Base-by-base conservation (phyloP, 495 filamentous ascomycete species). In the Hypoxylon cercidicola region DNA sequence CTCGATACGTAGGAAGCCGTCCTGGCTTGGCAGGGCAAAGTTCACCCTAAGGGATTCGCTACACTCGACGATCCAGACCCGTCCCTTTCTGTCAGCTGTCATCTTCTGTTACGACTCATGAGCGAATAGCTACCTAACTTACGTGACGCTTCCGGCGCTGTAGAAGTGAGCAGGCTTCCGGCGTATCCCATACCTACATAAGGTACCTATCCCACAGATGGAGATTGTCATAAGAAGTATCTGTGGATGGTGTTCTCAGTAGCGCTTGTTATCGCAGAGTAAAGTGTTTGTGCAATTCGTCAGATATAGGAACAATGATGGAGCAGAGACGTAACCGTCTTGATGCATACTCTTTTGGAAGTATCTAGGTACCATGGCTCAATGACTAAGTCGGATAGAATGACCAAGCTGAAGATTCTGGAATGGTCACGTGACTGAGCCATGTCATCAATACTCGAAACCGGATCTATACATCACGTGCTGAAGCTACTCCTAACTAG, bases 11-110 rank as follows among this genome's bases (percentile, higher is more conserved):
- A 34, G 7, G 1, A 49, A 16, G n/a, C 25, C 9, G n/a, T 34
- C 19, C 18, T 45, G 18, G 6, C 59, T 62, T 62, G 59, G 64
- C 59, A 68, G 59, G 64, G 64, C 58, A 62, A 43, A 63, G 64
- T 68, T 68, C 25, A 21, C 23, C 25, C 21, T 59, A 54, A 51
- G 43, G 9, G 41, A n/a, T 35, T 13, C 37, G 49, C 59, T 43
- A 50, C 25, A 10, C 40, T 49, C 11, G 39, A 37, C 30, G 28
- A 51, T 15, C 40, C 64, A 54, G 46, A 20, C 58, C 58, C 43
- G 49, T 46, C 48, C 19, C 45, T 35, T 39, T 62, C 25, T 48
- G 48, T 55, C 53, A 52, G 43, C 49, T 57, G 45, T 44, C 30
- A 23, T 25, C 43, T 19, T 44, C 41, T 49, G 12, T 23, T 45